These are phyloP conservation scores for Pythium aquatile DNA, from an alignment of 352 stramenopile species.

Conservation along the genomic window DNA sequence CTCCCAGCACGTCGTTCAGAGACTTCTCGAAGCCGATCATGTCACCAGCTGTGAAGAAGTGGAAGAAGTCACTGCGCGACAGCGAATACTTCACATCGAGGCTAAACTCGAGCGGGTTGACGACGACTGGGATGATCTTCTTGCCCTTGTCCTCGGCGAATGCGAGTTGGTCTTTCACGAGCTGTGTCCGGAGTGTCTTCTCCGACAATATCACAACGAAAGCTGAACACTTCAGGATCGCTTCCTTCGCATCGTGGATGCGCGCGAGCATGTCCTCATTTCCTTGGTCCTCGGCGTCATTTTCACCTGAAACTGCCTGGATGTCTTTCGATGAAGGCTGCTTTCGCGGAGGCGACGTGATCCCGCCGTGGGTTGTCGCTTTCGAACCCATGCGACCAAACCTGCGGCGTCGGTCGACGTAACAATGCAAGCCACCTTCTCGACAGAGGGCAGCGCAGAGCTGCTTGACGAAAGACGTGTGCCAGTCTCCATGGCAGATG, in stretches of 20 bases:
- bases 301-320: conserved; percentile 11
- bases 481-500: conserved; percentile 77
- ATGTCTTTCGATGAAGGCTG: conserved; percentile 5
- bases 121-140: conserved; percentile 70
- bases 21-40: conserved; percentile 76
- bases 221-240: conserved; percentile 77
- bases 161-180: conserved; percentile 76
- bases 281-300: background rate
- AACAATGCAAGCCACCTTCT: conserved; percentile 63
- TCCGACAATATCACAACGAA: conserved; percentile 76
- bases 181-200: conserved; percentile 67
- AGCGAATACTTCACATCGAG: conserved; percentile 83
- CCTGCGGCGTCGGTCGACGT: conserved; percentile 49
- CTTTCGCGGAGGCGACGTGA: conserved; percentile 1
- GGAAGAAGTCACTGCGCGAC: conserved; percentile 71
- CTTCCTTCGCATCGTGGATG: conserved; percentile 81
- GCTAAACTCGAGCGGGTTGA: conserved; percentile 61
- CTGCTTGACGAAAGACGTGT: conserved; percentile 69
- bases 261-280: conserved; percentile 63
- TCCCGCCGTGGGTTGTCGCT: conserved; percentile 1
- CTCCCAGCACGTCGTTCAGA: conserved; percentile 50
- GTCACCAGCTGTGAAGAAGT: conserved; percentile 78
- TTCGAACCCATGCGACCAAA: conserved; percentile 14
- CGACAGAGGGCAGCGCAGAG: conserved; percentile 68
- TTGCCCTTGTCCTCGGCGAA: conserved; percentile 87